Conservation (phyloP, 2,329 filamentous ascomycete species). For the Madurella fahalii region DNA sequence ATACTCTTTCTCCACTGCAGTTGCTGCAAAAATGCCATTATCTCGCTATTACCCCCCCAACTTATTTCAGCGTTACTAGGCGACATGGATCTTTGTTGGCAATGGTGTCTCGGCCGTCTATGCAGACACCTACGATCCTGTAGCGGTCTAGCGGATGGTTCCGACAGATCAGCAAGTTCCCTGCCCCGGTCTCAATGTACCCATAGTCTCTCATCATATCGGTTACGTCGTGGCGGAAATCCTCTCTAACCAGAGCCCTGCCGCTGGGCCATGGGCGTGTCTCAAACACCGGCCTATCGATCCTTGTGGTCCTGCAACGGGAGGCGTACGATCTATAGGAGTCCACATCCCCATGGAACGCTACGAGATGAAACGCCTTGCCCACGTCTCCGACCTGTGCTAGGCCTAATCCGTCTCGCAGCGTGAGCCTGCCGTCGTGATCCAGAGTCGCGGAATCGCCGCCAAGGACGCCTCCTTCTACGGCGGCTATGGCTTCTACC, state of each 20-base stretch:
- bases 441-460: slow-evolving; percentile 8
- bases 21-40: too few relatives aligned
- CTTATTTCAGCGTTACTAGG: too few relatives aligned
- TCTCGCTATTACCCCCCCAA: too few relatives aligned
- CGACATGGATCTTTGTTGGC: too few relatives aligned
- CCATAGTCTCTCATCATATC: slow-evolving; percentile 10
- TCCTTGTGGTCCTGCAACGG: slow-evolving; percentile 17
- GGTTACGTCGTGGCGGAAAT: slow-evolving; percentile 22
- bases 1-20: too few relatives aligned
- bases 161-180: slow-evolving; percentile 12
- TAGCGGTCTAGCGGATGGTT: slow-evolving; percentile 1
- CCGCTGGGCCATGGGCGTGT: slow-evolving; percentile 11
- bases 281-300: slow-evolving; percentile 4
- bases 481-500: slow-evolving; percentile 22
- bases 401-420: slow-evolving; percentile 26
- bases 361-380: slow-evolving; percentile 25
- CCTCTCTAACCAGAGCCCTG: slow-evolving; percentile 26
- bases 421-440: slow-evolving; percentile 19
- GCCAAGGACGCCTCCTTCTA: slow-evolving; percentile 24
- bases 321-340: slow-evolving; percentile 18
- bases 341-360: slow-evolving; percentile 23
- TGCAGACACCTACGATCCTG: slow-evolving; percentile 7
- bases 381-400: slow-evolving; percentile 28
- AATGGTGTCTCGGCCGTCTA: too few relatives aligned
- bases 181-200: slow-evolving; percentile 5